These are phyloP conservation scores for Candida rishiriensis DNA, from an alignment of 805 yeast genomes.

Conservation along the genomic window DNA sequence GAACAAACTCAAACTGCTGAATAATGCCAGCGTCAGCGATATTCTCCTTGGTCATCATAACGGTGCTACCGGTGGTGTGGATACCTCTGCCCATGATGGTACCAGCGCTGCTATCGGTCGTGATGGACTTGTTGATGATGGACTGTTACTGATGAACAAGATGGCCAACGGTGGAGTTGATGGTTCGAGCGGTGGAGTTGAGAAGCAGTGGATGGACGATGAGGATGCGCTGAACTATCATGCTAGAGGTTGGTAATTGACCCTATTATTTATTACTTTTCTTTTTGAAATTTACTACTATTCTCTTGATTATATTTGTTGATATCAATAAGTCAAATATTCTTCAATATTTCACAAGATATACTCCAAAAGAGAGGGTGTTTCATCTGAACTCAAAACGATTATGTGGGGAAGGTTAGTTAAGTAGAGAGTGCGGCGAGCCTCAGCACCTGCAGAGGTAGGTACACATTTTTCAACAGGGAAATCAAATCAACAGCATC, in stretches of 20 bases:
- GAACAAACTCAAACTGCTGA: slow-evolving; percentile 17
- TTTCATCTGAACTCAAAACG: no score
- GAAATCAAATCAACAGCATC: no score
- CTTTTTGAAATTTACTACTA: background rate
- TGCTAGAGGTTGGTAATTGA: slow-evolving; percentile 36
- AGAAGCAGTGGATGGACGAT: slow-evolving; percentile 10
- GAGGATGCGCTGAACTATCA: slow-evolving; percentile 36
- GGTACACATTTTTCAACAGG: no score
- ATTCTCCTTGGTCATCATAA: no score
- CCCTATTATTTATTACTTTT: background rate
- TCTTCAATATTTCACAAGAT: no score
- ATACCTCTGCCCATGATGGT: background rate
- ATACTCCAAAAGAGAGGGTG: no score
- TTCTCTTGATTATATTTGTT: background rate
- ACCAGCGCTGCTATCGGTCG: background rate
- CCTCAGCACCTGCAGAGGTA: no score
- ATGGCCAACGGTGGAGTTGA: background rate
- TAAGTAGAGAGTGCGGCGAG: no score
- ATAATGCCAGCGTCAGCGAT: background rate
- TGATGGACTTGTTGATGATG: slow-evolving; percentile 12
- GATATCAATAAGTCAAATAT: no score
- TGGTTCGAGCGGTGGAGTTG: background rate
- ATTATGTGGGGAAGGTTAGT: no score
- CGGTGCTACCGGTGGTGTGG: slow-evolving; percentile 2
- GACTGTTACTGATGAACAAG: background rate